phyloP scores from a whole-genome alignment of 768 basidiomycete species.

The Termitomyces sp. region DNA sequence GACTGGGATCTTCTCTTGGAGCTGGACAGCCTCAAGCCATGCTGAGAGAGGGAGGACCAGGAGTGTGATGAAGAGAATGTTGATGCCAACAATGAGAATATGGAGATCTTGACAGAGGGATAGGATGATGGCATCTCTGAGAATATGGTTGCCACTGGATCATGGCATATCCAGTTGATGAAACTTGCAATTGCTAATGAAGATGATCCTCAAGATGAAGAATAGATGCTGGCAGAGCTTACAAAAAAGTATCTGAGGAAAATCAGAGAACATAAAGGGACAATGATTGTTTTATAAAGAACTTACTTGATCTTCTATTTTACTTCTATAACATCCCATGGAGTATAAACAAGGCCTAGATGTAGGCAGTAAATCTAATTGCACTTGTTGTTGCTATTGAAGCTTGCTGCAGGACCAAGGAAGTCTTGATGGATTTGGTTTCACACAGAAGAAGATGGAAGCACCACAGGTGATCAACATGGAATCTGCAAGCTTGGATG shows the following conservation, averaged over 20 bases:
- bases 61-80: not conserved
- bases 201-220: conserved; percentile 5
- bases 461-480: too few relatives aligned
- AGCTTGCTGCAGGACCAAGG: too few relatives aligned
- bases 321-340: too few relatives aligned
- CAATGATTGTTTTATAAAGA: too few relatives aligned
- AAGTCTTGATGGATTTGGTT: too few relatives aligned
- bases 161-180: not conserved
- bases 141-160: not conserved
- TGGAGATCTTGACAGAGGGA: not conserved
- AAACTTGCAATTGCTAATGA: conserved; percentile 1
- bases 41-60: conserved; percentile 2
- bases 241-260: not conserved
- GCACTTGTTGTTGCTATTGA: too few relatives aligned
- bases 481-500: too few relatives aligned
- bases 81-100: not conserved
- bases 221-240: too few relatives aligned
- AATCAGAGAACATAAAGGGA: not conserved
- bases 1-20: not conserved
- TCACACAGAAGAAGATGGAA: too few relatives aligned
- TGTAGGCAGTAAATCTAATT: too few relatives aligned
- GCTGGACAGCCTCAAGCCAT: not conserved
- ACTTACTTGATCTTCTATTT: too few relatives aligned
- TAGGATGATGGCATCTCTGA: not conserved
- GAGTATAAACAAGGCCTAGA: too few relatives aligned